Evolutionary conservation across 306 rosid genomes (phyloP).

Genomic region (Prinsepia uniflora): DNA sequence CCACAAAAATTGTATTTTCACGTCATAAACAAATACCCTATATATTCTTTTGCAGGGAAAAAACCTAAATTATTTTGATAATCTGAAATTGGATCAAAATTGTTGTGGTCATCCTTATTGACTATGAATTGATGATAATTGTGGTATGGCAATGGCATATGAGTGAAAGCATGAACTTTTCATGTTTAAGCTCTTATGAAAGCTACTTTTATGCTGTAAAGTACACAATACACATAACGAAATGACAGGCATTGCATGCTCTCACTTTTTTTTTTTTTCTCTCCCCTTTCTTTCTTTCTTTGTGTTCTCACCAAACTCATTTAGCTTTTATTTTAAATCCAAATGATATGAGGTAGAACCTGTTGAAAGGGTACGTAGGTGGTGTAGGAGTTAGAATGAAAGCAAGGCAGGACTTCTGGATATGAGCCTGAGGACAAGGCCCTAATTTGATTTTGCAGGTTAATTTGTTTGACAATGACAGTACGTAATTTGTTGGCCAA

Average conservation of each 20-base stretch:
- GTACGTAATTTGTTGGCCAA: background rate
- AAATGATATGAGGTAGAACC: background rate
- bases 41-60: too few species aligned
- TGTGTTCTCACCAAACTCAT: background rate
- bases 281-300: background rate
- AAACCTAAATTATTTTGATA: too few species aligned
- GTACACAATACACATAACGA: background rate
- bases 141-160: background rate
- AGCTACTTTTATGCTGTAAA: background rate
- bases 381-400: too few species aligned
- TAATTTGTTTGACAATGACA: background rate
- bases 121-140: background rate
- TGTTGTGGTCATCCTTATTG: too few species aligned
- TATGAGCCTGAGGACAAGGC: background rate
- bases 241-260: background rate
- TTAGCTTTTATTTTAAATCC: too few species aligned
- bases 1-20: too few species aligned
- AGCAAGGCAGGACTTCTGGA: too few species aligned
- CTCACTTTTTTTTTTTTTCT: background rate
- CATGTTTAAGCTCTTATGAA: background rate
- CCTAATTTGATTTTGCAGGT: background rate
- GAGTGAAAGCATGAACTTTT: background rate
- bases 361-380: background rate
- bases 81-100: too few species aligned
- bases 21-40: too few species aligned